These are phyloP conservation scores for Gossypium schwendimanii DNA, from an alignment of 441 rosid genomes.

Conservation along the genomic window DNA sequence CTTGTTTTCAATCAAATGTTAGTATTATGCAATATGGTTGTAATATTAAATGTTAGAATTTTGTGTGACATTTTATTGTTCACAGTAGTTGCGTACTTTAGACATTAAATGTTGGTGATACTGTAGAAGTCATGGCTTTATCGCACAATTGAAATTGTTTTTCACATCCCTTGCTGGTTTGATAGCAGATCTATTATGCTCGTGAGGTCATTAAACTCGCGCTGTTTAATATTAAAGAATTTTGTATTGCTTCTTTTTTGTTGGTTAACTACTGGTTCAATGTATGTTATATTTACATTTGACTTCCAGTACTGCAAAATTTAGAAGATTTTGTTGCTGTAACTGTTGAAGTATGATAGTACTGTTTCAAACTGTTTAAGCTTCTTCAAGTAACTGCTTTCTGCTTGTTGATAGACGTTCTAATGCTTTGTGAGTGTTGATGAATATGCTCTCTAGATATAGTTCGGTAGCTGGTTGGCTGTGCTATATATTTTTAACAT, in stretches of 20 bases:
- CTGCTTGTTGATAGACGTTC: background rate
- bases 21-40: background rate
- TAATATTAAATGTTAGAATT: too few species aligned
- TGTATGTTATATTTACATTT: background rate
- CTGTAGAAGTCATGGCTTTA: background rate
- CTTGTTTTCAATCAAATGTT: background rate
- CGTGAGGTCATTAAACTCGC: background rate
- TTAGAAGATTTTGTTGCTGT: background rate
- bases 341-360: background rate
- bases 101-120: conserved; percentile 9
- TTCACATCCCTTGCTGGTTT: background rate
- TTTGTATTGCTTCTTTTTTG: background rate
- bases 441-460: background rate
- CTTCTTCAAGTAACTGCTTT: conserved; percentile 1
- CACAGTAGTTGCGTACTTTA: background rate
- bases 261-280: background rate
- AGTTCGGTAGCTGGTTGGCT: conserved; percentile 1
- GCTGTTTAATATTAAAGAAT: background rate
- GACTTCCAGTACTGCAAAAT: background rate
- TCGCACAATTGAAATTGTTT: background rate
- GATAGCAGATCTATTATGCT: background rate
- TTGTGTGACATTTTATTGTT: conserved; percentile 1
- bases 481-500: background rate
- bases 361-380: background rate
- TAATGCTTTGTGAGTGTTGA: background rate